phyloP scores from a whole-genome alignment of 306 rosid genomes.

The Vigna angularis region DNA sequence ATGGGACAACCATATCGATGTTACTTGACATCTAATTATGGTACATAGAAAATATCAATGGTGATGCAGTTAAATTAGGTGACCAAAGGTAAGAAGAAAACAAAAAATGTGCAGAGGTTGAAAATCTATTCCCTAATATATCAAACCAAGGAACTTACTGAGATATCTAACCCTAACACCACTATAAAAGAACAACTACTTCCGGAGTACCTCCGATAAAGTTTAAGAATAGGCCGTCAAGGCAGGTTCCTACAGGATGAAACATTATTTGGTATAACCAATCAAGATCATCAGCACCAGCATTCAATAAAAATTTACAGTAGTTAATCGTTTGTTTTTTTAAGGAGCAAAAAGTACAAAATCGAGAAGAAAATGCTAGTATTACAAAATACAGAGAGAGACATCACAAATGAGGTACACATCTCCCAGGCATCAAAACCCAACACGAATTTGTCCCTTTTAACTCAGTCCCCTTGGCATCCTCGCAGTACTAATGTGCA shows the following conservation, averaged over 20 bases:
- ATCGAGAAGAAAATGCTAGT: constrained; percentile 51
- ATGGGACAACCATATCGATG: constrained; percentile 34
- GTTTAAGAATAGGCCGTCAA: constrained; percentile 6
- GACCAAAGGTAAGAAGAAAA: constrained; percentile 21
- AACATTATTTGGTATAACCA: constrained; percentile 42
- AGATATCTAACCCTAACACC: neutral
- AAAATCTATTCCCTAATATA: constrained; percentile 1
- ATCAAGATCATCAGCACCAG: constrained; percentile 36
- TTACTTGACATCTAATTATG: constrained; percentile 37
- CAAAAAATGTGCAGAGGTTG: constrained; percentile 24
- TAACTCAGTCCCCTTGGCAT: constrained; percentile 52
- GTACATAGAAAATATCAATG: constrained; percentile 9
- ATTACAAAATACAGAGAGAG: constrained; percentile 59
- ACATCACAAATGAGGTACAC: constrained; percentile 61
- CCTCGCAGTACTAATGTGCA: constrained; percentile 58
- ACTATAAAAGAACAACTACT: neutral
- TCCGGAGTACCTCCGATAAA: neutral
- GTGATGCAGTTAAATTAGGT: constrained; percentile 16
- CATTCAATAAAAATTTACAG: constrained; percentile 48
- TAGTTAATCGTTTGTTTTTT: constrained; percentile 44
- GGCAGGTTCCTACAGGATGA: constrained; percentile 28
- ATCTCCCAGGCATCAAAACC: constrained; percentile 64
- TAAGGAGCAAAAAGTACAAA: constrained; percentile 52
- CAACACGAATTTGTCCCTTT: constrained; percentile 49
- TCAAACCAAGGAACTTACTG: neutral